Evolutionary conservation across 169 alveolate species (phyloP).

Genomic region (Plasmodium malariae): DNA sequence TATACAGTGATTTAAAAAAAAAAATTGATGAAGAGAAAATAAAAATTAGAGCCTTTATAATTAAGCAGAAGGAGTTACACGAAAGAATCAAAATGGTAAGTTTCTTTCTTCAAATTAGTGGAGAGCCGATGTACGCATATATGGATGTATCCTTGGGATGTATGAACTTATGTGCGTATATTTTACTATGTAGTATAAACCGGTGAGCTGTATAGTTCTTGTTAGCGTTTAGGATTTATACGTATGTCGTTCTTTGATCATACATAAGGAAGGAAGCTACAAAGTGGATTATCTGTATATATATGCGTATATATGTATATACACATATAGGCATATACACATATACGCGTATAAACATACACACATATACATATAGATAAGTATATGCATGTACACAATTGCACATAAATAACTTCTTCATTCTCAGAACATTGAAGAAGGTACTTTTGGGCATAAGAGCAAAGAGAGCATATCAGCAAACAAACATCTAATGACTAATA

Average conservation of each 20-base stretch:
- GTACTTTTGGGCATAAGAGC: constrained; percentile 14
- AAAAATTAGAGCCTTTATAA: constrained; percentile 81
- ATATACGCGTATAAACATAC: not conserved
- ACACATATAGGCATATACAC: no score
- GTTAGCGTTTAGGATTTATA: no score
- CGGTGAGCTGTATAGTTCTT: no score
- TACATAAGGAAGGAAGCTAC: no score
- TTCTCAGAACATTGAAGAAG: constrained; percentile 31
- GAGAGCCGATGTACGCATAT: no score
- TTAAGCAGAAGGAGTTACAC: constrained; percentile 81
- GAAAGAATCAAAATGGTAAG: constrained; percentile 73
- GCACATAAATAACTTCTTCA: not conserved
- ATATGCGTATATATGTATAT: no score
- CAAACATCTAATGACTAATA: not conserved
- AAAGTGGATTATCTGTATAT: no score
- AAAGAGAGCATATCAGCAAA: not conserved
- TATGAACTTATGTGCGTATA: no score
- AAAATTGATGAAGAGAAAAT: constrained; percentile 80
- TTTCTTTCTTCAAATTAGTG: no score
- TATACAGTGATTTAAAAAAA: constrained; percentile 78
- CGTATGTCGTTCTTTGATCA: no score
- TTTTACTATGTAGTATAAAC: no score
- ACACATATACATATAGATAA: not conserved
- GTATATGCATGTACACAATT: not conserved
- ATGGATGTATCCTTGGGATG: no score